These are phyloP conservation scores for Rhizophagus sp. DNA, from an alignment of 192 early-diverging fungal genomes.

Conservation along the genomic window DNA sequence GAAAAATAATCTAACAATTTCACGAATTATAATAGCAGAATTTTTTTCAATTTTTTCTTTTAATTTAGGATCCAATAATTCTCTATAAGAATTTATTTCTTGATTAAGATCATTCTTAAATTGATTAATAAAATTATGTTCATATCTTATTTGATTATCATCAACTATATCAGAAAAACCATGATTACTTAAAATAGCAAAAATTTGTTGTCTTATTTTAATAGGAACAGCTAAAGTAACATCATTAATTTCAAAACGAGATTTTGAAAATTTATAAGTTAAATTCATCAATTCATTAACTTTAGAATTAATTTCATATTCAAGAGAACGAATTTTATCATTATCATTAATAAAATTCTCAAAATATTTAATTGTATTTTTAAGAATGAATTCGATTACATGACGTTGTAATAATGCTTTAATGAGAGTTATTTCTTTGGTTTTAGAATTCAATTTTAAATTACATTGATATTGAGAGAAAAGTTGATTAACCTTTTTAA, in stretches of 20 bases:
- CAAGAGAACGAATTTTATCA: background rate
- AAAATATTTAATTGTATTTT: background rate
- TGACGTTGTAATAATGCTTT: background rate
- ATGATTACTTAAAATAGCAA: background rate
- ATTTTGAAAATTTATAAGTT: background rate
- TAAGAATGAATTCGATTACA: background rate
- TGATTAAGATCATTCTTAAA: background rate
- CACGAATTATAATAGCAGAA: background rate
- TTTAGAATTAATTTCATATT: background rate
- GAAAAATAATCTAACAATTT: background rate
- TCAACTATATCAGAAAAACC: background rate
- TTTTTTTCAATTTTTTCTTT: background rate
- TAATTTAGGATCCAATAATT: background rate
- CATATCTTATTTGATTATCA: background rate
- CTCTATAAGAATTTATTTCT: background rate
- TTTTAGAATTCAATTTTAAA: background rate
- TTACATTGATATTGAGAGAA: background rate
- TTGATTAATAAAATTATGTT: background rate
- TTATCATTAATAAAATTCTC: background rate
- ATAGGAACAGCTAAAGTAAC: background rate
- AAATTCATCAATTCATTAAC: background rate
- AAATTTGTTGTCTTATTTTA: constrained; percentile 18
- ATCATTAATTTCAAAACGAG: background rate
- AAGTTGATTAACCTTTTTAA: background rate
- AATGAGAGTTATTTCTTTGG: background rate